Conservation (phyloP, 331 rosid genomes). For the Spiraea crenata region DNA sequence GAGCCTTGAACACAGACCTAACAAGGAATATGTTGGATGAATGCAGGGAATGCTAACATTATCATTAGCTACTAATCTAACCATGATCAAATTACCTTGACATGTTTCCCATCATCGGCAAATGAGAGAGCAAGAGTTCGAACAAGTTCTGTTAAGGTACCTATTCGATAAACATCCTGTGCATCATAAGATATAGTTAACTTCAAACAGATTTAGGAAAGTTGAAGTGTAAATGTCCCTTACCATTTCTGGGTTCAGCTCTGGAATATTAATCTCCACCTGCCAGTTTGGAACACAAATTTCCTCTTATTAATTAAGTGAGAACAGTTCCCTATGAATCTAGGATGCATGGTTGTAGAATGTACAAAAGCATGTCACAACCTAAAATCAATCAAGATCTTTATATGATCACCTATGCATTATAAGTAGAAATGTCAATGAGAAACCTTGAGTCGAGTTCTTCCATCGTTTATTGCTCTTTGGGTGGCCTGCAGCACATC, state of each 20-base stretch:
- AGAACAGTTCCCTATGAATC: no score
- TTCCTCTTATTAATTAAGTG: no score
- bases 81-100: slow-evolving; percentile 56
- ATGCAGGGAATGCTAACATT: slow-evolving; percentile 10
- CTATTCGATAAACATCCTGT: slow-evolving; percentile 97
- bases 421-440: background rate
- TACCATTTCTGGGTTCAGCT: slow-evolving; percentile 95
- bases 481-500: slow-evolving; percentile 83
- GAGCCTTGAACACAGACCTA: slow-evolving; percentile 99
- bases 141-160: slow-evolving; percentile 87
- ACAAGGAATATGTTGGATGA: slow-evolving; percentile 20
- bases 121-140: slow-evolving; percentile 85
- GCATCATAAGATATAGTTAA: slow-evolving; percentile 42
- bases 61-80: slow-evolving; percentile 7
- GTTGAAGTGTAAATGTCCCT: slow-evolving; percentile 10
- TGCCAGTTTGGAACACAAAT: slow-evolving; percentile 33
- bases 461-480: slow-evolving; percentile 67
- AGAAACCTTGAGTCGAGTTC: slow-evolving; percentile 69
- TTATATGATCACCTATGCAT: background rate
- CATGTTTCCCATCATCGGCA: slow-evolving; percentile 89
- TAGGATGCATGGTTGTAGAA: no score
- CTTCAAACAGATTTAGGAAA: slow-evolving; percentile 17
- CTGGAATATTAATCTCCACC: slow-evolving; percentile 97
- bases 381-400: background rate
- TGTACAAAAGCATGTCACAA: background rate